Conservation (phyloP, 2,329 filamentous ascomycete species). For the Didymella segeticola region DNA sequence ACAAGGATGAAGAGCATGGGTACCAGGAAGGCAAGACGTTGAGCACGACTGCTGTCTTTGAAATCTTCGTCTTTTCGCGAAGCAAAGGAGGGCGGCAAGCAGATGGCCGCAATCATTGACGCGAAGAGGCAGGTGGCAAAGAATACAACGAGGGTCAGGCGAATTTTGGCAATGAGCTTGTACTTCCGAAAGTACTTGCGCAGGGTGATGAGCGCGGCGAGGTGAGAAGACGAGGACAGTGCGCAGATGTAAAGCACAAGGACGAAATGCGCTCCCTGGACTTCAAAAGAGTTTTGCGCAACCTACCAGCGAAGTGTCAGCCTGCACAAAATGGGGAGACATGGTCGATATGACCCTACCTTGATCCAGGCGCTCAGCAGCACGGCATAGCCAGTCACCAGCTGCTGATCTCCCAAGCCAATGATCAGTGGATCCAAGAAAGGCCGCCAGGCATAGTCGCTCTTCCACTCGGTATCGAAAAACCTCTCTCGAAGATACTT, state of each 20-base stretch:
- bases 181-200: constrained; percentile 42
- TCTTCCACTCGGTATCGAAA: constrained; percentile 38
- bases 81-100: constrained; percentile 20
- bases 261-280: constrained; percentile 41
- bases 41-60: constrained; percentile 23
- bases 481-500: constrained; percentile 34
- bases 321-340: background rate
- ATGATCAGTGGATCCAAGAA: constrained; percentile 44
- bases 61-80: constrained; percentile 1
- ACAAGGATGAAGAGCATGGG: constrained; percentile 37
- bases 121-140: constrained; percentile 37
- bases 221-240: constrained; percentile 40
- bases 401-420: constrained; percentile 41
- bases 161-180: constrained; percentile 37
- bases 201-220: constrained; percentile 41
- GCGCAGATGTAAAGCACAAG: constrained; percentile 43
- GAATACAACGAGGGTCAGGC: constrained; percentile 34
- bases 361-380: constrained; percentile 43
- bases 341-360: constrained; percentile 10
- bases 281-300: constrained; percentile 31
- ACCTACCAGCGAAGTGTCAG: constrained; percentile 19
- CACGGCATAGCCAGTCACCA: constrained; percentile 42
- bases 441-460: constrained; percentile 38
- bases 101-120: constrained; percentile 37
- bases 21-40: constrained; percentile 31